phyloP scores from a whole-genome alignment of 2,329 filamentous ascomycete genomes.

The Xylariomycetidae sp. region DNA sequence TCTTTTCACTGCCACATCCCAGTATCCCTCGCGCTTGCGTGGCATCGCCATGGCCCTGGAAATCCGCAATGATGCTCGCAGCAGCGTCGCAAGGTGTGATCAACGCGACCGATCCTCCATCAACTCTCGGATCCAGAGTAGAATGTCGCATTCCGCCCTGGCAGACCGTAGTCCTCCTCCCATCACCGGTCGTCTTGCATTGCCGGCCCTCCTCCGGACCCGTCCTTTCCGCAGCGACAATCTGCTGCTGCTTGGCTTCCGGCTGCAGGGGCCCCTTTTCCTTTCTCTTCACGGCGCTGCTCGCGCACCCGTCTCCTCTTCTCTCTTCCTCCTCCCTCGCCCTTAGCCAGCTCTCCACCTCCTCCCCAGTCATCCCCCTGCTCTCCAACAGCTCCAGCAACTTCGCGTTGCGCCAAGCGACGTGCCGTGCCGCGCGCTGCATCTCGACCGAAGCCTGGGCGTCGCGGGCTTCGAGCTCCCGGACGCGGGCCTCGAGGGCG shows the following conservation, averaged over 20 bases:
- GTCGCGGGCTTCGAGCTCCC: constrained; percentile 41
- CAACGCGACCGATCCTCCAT: constrained; percentile 2
- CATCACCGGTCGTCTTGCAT: too few species aligned
- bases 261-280: too few species aligned
- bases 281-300: not conserved
- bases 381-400: constrained; percentile 37
- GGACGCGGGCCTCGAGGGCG: constrained; percentile 39
- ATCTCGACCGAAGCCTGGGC: constrained; percentile 46
- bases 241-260: too few species aligned
- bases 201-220: too few species aligned
- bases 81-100: constrained; percentile 24
- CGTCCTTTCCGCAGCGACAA: too few species aligned
- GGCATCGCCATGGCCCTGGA: constrained; percentile 19
- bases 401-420: constrained; percentile 41
- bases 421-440: constrained; percentile 45
- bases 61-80: constrained; percentile 20
- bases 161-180: too few species aligned
- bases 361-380: constrained; percentile 31
- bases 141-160: too few species aligned
- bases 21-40: constrained; percentile 11
- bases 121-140: too few species aligned
- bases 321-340: constrained; percentile 23
- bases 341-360: constrained; percentile 29
- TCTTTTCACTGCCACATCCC: constrained; percentile 15
- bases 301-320: not conserved